These are phyloP conservation scores for Vitellaria paradoxa DNA, from an alignment of 179 eudicot genomes.

Conservation along the genomic window DNA sequence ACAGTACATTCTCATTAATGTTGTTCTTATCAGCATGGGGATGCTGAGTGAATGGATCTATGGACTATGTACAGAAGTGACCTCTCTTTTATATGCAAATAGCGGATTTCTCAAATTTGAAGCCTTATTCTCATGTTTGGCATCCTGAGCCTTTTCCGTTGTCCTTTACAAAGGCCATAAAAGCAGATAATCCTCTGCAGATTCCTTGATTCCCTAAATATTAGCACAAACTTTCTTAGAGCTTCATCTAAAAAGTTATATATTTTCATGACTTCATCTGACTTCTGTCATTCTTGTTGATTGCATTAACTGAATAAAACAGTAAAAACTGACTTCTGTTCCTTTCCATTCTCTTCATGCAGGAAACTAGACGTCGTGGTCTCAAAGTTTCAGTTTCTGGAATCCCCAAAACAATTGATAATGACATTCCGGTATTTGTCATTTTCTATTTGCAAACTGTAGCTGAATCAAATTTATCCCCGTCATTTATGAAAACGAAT, in stretches of 20 bases:
- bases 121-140: slow-evolving; percentile 2
- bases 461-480: neutral
- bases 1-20: neutral
- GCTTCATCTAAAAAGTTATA: neutral
- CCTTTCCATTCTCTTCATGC: slow-evolving; percentile 14
- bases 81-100: neutral
- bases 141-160: neutral
- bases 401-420: slow-evolving; percentile 61
- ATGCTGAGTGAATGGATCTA: neutral
- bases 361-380: slow-evolving; percentile 52
- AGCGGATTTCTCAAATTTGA: neutral
- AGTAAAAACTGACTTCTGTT: slow-evolving; percentile 4
- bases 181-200: neutral
- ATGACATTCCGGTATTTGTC: slow-evolving; percentile 53
- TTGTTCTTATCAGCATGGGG: neutral
- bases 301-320: slow-evolving; percentile 2
- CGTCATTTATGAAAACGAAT: neutral
- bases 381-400: slow-evolving; percentile 57
- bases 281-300: neutral
- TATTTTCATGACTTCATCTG: neutral
- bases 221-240: neutral
- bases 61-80: slow-evolving; percentile 3
- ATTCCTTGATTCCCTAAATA: neutral
- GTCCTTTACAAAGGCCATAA: neutral
- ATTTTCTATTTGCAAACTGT: slow-evolving; percentile 6